phyloP scores from a whole-genome alignment of 78 protist genomes.

The Neovahlkampfia damariscottae region DNA sequence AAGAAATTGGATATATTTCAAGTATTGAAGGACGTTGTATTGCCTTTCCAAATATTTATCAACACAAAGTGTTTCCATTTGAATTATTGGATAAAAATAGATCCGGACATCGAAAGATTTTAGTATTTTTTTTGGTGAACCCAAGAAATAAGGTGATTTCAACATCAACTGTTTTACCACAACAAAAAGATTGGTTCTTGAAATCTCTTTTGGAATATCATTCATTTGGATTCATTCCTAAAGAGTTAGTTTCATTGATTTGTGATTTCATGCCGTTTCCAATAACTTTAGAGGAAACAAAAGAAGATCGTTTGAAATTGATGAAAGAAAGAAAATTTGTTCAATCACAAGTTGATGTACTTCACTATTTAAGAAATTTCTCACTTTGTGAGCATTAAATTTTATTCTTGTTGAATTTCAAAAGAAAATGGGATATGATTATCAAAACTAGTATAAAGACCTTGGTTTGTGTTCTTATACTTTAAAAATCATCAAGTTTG shows the following conservation, averaged over 20 bases:
- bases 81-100: not conserved
- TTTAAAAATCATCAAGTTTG: no score
- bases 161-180: not conserved
- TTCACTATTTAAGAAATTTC: slow-evolving; percentile 9
- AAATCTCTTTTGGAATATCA: not conserved
- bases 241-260: not conserved
- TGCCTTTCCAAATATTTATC: slow-evolving; percentile 33
- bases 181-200: slow-evolving; percentile 1
- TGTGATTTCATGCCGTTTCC: slow-evolving; percentile 8
- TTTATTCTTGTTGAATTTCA: no score
- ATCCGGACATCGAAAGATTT: slow-evolving; percentile 19
- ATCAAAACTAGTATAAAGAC: no score
- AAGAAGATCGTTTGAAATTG: slow-evolving; percentile 23
- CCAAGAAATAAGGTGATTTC: slow-evolving; percentile 2
- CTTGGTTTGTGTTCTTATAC: no score
- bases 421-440: no score
- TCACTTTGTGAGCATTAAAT: slow-evolving; percentile 33
- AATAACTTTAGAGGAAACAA: slow-evolving; percentile 6
- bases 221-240: not conserved
- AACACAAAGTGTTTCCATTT: slow-evolving; percentile 28
- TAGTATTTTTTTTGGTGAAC: slow-evolving; percentile 21
- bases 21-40: slow-evolving; percentile 2
- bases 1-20: not conserved
- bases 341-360: not conserved
- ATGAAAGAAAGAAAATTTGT: slow-evolving; percentile 29